These are phyloP conservation scores for Diaporthe sp. DNA, from an alignment of 2,329 filamentous ascomycete genomes.

Conservation along the genomic window DNA sequence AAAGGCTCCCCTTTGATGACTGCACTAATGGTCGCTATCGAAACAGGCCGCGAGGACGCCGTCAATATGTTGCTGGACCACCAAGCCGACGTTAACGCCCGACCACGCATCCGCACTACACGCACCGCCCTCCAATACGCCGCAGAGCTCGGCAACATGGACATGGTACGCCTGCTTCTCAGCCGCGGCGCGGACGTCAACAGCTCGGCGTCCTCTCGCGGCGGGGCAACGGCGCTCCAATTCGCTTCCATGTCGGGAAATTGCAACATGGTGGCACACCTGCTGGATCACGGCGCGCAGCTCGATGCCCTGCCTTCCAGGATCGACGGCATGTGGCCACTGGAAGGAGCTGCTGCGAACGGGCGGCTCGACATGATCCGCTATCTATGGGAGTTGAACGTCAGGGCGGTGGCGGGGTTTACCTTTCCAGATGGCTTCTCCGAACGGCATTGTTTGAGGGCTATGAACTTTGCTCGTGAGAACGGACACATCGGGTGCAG, in stretches of 20 bases:
- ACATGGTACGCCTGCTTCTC: slow-evolving; percentile 43
- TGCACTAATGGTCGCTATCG: slow-evolving; percentile 38
- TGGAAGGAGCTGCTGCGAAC: slow-evolving; percentile 42
- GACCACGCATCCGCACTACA: slow-evolving; percentile 28
- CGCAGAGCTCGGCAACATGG: slow-evolving; percentile 38
- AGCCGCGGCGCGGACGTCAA: slow-evolving; percentile 41
- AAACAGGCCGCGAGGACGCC: slow-evolving; percentile 36
- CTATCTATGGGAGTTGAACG: background rate
- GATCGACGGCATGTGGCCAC: slow-evolving; percentile 41
- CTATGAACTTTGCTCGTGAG: background rate
- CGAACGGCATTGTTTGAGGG: background rate
- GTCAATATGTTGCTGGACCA: slow-evolving; percentile 41
- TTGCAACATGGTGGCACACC: slow-evolving; percentile 40
- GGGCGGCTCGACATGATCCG: slow-evolving; percentile 40
- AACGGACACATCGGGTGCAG: background rate
- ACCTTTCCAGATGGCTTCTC: background rate
- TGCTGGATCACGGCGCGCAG: slow-evolving; percentile 38
- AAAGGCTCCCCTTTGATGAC: background rate
- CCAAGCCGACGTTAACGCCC: slow-evolving; percentile 42
- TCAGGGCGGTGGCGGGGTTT: background rate
- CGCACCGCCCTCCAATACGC: slow-evolving; percentile 44
- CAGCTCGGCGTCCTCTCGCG: slow-evolving; percentile 15
- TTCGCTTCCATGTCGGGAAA: slow-evolving; percentile 43
- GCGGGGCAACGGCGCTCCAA: slow-evolving; percentile 43
- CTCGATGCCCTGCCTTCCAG: slow-evolving; percentile 34